Evolutionary conservation across 306 rosid genomes (phyloP), one percentile per base, ranked within the genome.

Genomic region (Vigna nakashimae): DNA sequence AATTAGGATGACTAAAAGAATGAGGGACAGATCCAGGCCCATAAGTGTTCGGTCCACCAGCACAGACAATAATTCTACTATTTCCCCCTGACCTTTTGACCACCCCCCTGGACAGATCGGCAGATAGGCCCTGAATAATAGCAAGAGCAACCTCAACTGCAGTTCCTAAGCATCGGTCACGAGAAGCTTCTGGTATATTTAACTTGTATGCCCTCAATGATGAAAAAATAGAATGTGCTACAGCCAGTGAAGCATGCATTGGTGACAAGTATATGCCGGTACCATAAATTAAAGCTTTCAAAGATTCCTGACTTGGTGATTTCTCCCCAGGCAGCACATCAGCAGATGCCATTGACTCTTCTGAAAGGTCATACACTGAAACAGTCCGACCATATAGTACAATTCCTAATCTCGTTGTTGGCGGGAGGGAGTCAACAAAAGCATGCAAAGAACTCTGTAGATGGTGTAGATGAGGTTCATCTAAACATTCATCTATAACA

Each of bases 11-110:
- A 79, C 80, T 85, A 76, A 88, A 90, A 77, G 97, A 92, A 81
- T 89, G 93, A 74, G 97, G 99, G 79, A 95, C 98, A 69, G 96
- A 92, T 73, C 99, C 99, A 84, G 97, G 97, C 74, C 99, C 99
- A 66, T 71, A 95, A 16, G 98, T 95, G 83, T 86, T 92, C 1
- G 99, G 99, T 20, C 99, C 99, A 71, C 99, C 97, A 71, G 98
- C 94, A 67, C 99, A 92, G 53, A 92, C 96, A 82, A 95, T 86
- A 76, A 95, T 81, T 89, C 99, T 92, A 79, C 92, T 92, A 80
- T 88, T 91, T 56, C 93, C 92, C 67, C 99, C 98, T 20, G 96
- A 68, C 88, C 97, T 91, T 85, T 89, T 91, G 65, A 92, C 90
- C 60, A 88, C 82, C 63, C 98, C 98, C 76, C 97, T 89, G 62